Evolutionary conservation across 345 rosid species (phyloP).

Genomic region (Populus alba): DNA sequence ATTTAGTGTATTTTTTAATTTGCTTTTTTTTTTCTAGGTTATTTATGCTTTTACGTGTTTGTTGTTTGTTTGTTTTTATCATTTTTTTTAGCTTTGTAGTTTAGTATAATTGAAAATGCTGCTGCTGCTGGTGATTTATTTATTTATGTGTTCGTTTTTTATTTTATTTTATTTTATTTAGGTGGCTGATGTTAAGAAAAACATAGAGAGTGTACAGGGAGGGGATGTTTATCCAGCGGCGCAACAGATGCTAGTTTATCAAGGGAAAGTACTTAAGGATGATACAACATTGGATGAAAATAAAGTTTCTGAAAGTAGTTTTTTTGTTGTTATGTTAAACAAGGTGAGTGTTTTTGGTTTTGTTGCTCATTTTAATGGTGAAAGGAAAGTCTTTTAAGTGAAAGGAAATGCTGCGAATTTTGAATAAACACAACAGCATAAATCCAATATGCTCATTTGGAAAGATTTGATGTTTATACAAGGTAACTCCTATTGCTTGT

Average conservation of each 20-base stretch:
- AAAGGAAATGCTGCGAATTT: background rate
- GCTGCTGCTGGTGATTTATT: background rate
- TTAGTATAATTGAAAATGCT: background rate
- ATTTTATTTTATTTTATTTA: background rate
- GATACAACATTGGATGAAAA: slow-evolving; percentile 25
- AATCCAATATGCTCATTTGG: background rate
- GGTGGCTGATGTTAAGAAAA: slow-evolving; percentile 30
- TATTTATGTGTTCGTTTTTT: background rate
- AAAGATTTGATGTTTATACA: background rate
- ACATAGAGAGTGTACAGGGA: slow-evolving; percentile 28
- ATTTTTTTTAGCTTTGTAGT: background rate
- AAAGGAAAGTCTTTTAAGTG: background rate
- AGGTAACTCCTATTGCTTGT: background rate
- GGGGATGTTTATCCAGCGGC: slow-evolving; percentile 24
- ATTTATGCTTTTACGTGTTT: background rate
- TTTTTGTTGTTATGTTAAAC: slow-evolving; percentile 28
- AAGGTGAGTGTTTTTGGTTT: slow-evolving; percentile 15
- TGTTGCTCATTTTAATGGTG: background rate
- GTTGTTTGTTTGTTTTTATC: background rate
- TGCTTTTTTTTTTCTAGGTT: background rate
- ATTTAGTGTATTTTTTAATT: background rate
- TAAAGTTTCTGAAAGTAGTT: slow-evolving; percentile 29
- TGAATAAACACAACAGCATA: background rate
- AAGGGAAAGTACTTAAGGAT: slow-evolving; percentile 35
- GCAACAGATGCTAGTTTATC: slow-evolving; percentile 29